Base-by-base conservation (phyloP, 139 green algal species). In the Mesotaenium endlicherianum region DNA sequence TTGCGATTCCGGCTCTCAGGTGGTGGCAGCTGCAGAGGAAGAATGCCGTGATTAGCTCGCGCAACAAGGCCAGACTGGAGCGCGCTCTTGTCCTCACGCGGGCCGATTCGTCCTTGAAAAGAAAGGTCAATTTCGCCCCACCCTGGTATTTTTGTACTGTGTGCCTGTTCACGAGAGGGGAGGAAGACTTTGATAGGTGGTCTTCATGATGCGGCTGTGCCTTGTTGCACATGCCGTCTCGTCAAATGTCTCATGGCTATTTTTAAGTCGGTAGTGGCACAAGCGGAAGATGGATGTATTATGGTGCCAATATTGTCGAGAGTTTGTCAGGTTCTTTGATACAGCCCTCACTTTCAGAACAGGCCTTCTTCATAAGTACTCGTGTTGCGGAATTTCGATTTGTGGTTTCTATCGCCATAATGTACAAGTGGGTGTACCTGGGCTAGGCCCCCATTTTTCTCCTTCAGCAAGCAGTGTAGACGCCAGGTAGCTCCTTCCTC, bases 1-100 rank as follows among this genome's bases (percentile, higher is more conserved):
- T 98, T 81, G 88, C 85, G 20, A 92, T 98, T 26, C 95, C 95
- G 0, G 45, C 81, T 0, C 1, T 95, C 8, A 90, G 94, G 43
- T 95, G 72, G 74, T 6, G 95, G 36, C 50, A 70, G 14, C 90
- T 90, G 67, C 16, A 75, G 70, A 41, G 39, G 3, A 79, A 71
- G 20, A 98, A 98, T 80, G 80, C 53, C 6, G 77, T 58, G n/a
- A 96, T 98, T n/a, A 87, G 93, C 17, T 70, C 34, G 3, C 80
- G 93, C 43, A 98, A 98, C 84, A 67, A 87, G 17, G 88, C 87
- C 0, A 87, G 93, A 6, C 26, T 34, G n/a, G 3, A 68, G 36
- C 43, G 83, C 17, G 83, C 83, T 0, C 11, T 76, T 58, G 31
- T 49, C 31, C 40, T 88, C 8, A 41, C 38, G 11, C 83, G 67